phyloP scores from a whole-genome alignment of 352 stramenopile species.

The Phytophthora pisi region DNA sequence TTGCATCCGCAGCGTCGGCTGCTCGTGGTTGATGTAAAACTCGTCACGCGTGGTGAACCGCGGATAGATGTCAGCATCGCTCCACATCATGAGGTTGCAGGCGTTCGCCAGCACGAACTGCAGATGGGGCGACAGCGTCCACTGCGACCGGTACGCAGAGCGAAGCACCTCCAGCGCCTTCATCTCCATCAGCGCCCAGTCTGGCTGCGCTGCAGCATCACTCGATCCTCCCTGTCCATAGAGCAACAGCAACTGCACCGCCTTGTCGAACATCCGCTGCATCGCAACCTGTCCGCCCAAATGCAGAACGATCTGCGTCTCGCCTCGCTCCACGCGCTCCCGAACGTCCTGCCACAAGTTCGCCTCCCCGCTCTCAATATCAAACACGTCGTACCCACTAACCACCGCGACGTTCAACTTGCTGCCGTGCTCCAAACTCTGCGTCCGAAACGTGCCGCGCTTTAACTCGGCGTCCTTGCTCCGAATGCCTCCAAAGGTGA shows the following conservation, averaged over 20 bases:
- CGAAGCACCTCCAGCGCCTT: slow-evolving; percentile 58
- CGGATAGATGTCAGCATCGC: slow-evolving; percentile 75
- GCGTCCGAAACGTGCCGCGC: slow-evolving; percentile 54
- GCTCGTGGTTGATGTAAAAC: slow-evolving; percentile 65
- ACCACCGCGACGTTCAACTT: slow-evolving; percentile 44
- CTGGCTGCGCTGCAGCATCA: slow-evolving; percentile 1
- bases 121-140: slow-evolving; percentile 52
- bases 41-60: slow-evolving; percentile 56
- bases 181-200: slow-evolving; percentile 57
- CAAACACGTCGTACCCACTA: slow-evolving; percentile 56
- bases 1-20: slow-evolving; percentile 81
- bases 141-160: slow-evolving; percentile 73
- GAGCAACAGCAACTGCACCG: slow-evolving; percentile 60
- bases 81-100: slow-evolving; percentile 87
- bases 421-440: slow-evolving; percentile 38
- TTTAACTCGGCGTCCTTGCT: slow-evolving; percentile 41
- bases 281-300: slow-evolving; percentile 75
- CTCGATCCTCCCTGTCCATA: slow-evolving; percentile 39
- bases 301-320: slow-evolving; percentile 59
- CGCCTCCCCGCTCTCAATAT: slow-evolving; percentile 46
- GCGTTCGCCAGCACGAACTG: slow-evolving; percentile 63
- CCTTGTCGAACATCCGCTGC: slow-evolving; percentile 72
- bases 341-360: slow-evolving; percentile 58
- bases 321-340: slow-evolving; percentile 36
- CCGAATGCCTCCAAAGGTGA: slow-evolving; percentile 65